phyloP scores from a whole-genome alignment of 257 asterid species.

The Nicotiana benthamiana region DNA sequence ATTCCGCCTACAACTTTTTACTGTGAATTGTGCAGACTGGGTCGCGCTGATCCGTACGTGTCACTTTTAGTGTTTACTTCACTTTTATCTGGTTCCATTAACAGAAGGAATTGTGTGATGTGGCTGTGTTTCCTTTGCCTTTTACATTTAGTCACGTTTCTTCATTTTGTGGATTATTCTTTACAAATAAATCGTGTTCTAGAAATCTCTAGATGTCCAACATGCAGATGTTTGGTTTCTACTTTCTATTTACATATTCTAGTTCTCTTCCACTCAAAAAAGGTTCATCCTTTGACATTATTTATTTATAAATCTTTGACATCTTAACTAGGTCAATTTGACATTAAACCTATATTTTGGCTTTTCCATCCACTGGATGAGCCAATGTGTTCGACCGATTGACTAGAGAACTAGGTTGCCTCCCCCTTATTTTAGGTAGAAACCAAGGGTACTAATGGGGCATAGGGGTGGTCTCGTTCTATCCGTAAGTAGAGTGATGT shows the following conservation, averaged over 20 bases:
- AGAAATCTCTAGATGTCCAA: not conserved
- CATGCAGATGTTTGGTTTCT: not conserved
- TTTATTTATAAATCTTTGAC: not conserved
- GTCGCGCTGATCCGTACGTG: slow-evolving; percentile 97
- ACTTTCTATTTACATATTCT: not conserved
- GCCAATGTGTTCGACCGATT: not conserved
- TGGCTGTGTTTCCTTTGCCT: not conserved
- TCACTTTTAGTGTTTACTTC: not conserved
- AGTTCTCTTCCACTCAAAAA: not conserved
- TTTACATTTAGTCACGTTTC: not conserved
- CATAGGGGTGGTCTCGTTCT: not conserved
- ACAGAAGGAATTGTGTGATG: not conserved
- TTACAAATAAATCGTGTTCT: not conserved
- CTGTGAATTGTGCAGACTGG: slow-evolving; percentile 90
- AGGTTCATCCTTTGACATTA: not conserved
- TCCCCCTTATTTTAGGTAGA: not conserved
- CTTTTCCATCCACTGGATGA: not conserved
- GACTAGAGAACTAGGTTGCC: not conserved
- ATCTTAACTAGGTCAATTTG: not conserved
- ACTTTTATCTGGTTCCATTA: not conserved
- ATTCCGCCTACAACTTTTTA: slow-evolving; percentile 63
- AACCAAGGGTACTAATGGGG: not conserved
- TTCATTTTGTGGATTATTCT: not conserved
- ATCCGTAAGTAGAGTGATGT: not conserved
- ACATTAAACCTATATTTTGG: not conserved